Conservation (phyloP, 164 flowering plant species). For the Nymphaea colorata region DNA sequence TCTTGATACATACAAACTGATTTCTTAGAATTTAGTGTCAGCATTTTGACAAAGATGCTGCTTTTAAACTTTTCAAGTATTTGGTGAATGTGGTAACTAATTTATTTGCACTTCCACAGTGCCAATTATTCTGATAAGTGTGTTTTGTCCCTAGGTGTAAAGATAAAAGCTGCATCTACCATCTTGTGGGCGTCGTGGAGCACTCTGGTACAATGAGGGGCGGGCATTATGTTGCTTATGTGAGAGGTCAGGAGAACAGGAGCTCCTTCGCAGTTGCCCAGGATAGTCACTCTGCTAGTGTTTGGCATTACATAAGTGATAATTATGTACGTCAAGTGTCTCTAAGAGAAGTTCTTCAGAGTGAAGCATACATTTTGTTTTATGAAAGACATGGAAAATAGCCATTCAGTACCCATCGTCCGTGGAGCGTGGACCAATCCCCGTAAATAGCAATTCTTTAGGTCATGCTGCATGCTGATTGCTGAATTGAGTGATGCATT, state of each 20-base stretch:
- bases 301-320: slow-evolving; percentile 83
- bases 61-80: too few species aligned
- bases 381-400: slow-evolving; percentile 28
- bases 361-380: slow-evolving; percentile 87
- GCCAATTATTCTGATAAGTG: too few species aligned
- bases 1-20: too few species aligned
- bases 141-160: too few species aligned
- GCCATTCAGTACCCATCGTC: slow-evolving; percentile 10
- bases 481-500: too few species aligned
- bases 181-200: slow-evolving; percentile 74
- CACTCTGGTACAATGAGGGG: slow-evolving; percentile 83
- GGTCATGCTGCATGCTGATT: neutral
- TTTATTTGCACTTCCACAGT: too few species aligned
- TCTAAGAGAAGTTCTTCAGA: slow-evolving; percentile 56
- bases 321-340: slow-evolving; percentile 45
- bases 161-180: slow-evolving; percentile 25
- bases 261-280: slow-evolving; percentile 1
- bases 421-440: neutral
- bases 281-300: neutral
- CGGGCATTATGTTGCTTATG: slow-evolving; percentile 92
- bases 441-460: neutral
- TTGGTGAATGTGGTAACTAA: too few species aligned
- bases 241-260: slow-evolving; percentile 32
- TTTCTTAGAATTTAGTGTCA: too few species aligned
- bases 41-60: too few species aligned